These are phyloP conservation scores for Oryza meridionalis DNA, from an alignment of 176 grass and related monocot genomes.

Conservation along the genomic window DNA sequence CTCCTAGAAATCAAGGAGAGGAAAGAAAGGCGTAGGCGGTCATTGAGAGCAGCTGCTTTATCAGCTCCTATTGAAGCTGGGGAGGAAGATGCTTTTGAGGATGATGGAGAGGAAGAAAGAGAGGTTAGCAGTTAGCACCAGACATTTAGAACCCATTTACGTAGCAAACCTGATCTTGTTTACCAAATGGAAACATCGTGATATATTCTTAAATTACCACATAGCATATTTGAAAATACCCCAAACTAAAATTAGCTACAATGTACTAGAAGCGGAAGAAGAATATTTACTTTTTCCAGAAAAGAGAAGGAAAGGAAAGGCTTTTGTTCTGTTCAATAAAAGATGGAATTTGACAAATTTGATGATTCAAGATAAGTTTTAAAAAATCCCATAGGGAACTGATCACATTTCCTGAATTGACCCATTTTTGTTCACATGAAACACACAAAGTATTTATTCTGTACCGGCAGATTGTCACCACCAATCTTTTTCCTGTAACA, in stretches of 20 bases:
- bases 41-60: slow-evolving; percentile 70
- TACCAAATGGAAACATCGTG: background rate
- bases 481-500: background rate
- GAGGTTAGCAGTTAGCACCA: slow-evolving; percentile 55
- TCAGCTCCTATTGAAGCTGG: slow-evolving; percentile 70
- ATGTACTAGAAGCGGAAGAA: background rate
- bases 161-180: slow-evolving; percentile 11
- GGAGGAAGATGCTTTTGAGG: slow-evolving; percentile 78
- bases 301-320: background rate
- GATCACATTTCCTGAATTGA: background rate
- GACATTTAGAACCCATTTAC: background rate
- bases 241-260: background rate
- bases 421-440: background rate
- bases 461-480: background rate
- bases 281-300: no score
- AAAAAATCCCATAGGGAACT: background rate
- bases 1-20: slow-evolving; percentile 89
- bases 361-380: background rate
- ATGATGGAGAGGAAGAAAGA: slow-evolving; percentile 93
- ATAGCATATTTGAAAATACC: background rate
- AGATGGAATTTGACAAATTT: background rate
- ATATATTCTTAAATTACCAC: background rate
- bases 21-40: slow-evolving; percentile 71
- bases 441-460: background rate
- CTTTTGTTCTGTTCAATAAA: background rate